Base-by-base conservation (phyloP, 192 early-diverging fungal genomes). In the Chytriomyces confervae region DNA sequence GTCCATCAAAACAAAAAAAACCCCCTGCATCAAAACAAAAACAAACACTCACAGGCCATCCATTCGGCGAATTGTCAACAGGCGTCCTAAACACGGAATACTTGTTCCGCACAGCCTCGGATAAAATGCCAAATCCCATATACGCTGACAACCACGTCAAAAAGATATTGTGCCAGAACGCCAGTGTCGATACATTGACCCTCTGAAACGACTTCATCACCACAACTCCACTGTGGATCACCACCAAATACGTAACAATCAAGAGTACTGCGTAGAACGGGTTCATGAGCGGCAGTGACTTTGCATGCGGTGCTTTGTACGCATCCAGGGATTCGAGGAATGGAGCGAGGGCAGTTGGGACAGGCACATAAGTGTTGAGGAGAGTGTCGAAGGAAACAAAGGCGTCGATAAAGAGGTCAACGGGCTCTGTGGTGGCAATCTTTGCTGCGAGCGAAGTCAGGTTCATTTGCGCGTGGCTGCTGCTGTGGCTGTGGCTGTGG, bases 271-370 rank as follows among this genome's bases (percentile, higher is more conserved):
- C 90, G 74, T 90, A 88, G 80, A 91, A 87, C 13, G 85, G 88
- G 80, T 91, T 87, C 90, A 90, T 90, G 50, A 91, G 75, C 8
- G 90, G 90, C 65, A 91, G 81, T n/a, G 44, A 29, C 13, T 68
- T 23, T 20, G 75, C 61, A 20, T 62, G 61, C 46, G 73, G 61
- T 13, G 73, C 16, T 27, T 65, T 65, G 63, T 27, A 29, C 5
- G 18, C 20, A 11, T 27, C 5, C 18, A 65, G 29, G 20, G 63
- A 24, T 13, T n/a, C 63, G 11, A 29, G 63, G 27, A 65, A 13
- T 13, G 29, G 63, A 13, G 13, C 16, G 16, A 57, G 53, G 53
- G 53, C 20, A 13, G 53, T 20, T 13, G 53, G 53, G 13, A 20
- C 20, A 0, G 53, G 20, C 3, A 57, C 53, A 13, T n/a, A 13